phyloP scores from a whole-genome alignment of 2,329 filamentous ascomycete species.

The Aspergillus sp. region DNA sequence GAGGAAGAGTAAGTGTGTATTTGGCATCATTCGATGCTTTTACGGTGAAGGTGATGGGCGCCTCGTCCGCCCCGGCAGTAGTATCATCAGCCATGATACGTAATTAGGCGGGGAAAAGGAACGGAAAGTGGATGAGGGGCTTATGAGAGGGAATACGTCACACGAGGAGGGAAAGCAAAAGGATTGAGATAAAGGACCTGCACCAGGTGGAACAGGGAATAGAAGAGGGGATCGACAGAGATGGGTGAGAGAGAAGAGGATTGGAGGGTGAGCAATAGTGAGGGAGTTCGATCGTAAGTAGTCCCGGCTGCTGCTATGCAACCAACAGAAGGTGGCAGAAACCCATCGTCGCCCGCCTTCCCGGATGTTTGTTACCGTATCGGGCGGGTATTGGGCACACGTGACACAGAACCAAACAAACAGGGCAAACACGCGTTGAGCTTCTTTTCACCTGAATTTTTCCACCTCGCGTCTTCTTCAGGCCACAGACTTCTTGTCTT shows the following conservation, averaged over 20 bases:
- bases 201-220: neutral
- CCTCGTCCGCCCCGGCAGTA: slow-evolving; percentile 51
- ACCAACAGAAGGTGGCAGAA: slow-evolving; percentile 32
- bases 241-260: slow-evolving; percentile 1
- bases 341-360: slow-evolving; percentile 21
- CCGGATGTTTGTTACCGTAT: neutral
- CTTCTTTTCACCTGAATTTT: slow-evolving; percentile 26
- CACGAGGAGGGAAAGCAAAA: slow-evolving; percentile 1
- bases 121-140: neutral
- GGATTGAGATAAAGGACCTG: neutral
- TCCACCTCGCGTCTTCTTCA: slow-evolving; percentile 11
- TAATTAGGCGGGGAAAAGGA: slow-evolving; percentile 1
- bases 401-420: slow-evolving; percentile 9
- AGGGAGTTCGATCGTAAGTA: neutral
- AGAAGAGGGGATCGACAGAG: neutral
- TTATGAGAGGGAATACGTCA: slow-evolving; percentile 1
- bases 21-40: slow-evolving; percentile 92
- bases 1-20: slow-evolving; percentile 74
- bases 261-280: neutral
- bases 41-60: slow-evolving; percentile 89
- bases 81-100: slow-evolving; percentile 37
- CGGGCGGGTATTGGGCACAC: neutral
- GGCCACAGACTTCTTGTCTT: slow-evolving; percentile 5
- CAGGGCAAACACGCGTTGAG: slow-evolving; percentile 7
- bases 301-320: neutral